Evolutionary conservation across 495 filamentous ascomycete species (phyloP).

Genomic region (Clavariopsis aquatica): DNA sequence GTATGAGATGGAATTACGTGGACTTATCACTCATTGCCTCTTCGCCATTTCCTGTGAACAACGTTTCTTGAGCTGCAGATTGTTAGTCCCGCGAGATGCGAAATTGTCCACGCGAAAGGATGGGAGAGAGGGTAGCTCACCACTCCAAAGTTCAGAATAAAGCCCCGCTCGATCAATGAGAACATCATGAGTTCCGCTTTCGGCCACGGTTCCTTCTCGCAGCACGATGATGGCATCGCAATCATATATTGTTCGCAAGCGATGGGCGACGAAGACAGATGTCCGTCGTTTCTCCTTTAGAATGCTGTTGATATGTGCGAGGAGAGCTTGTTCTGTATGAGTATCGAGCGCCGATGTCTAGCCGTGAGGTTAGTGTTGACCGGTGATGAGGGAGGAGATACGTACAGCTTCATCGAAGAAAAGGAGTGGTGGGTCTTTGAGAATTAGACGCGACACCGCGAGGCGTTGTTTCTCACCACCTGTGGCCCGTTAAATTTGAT

Average conservation of each 20-base stretch:
- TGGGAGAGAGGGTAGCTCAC: constrained; percentile 6
- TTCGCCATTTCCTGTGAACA: constrained; percentile 16
- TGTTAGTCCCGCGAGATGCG: not conserved
- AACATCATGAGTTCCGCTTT: constrained; percentile 82
- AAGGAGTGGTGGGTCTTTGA: constrained; percentile 89
- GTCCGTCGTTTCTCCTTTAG: constrained; percentile 84
- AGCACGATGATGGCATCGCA: constrained; percentile 90
- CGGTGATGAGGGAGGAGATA: constrained; percentile 22
- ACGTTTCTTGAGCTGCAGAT: constrained; percentile 23
- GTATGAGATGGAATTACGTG: too few relatives aligned
- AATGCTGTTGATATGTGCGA: constrained; percentile 93
- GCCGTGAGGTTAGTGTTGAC: constrained; percentile 12
- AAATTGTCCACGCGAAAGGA: not conserved
- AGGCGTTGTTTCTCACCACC: constrained; percentile 92
- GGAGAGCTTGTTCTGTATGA: constrained; percentile 87
- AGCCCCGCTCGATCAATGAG: constrained; percentile 77
- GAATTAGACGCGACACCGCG: constrained; percentile 78
- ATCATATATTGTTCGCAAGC: constrained; percentile 90
- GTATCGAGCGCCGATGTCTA: constrained; percentile 91
- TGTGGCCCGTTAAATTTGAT: constrained; percentile 24
- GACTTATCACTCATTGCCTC: not conserved
- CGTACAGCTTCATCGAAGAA: constrained; percentile 95
- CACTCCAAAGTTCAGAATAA: constrained; percentile 89
- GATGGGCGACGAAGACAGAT: constrained; percentile 91
- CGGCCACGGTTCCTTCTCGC: constrained; percentile 77